These are phyloP conservation scores for Fonsecaea nubica DNA, from an alignment of 2,329 filamentous ascomycete genomes.

Conservation along the genomic window DNA sequence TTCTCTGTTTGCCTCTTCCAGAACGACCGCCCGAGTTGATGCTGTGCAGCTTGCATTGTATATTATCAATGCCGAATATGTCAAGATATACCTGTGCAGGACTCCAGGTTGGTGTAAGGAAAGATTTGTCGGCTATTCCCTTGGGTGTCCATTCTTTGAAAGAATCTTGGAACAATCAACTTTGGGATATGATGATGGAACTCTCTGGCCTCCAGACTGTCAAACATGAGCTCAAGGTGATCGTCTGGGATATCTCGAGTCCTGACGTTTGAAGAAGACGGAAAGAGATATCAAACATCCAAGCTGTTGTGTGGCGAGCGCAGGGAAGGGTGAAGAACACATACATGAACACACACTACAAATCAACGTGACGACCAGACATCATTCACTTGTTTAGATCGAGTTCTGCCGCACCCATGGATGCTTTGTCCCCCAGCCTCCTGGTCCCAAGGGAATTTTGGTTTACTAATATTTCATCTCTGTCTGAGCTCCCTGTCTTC, in stretches of 20 bases:
- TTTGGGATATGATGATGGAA: neutral
- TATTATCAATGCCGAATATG: neutral
- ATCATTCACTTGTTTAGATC: neutral
- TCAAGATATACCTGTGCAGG: neutral
- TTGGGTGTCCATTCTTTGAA: neutral
- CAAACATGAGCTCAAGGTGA: neutral
- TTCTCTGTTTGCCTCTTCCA: constrained; percentile 11
- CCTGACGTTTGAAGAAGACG: neutral
- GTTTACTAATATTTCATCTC: neutral
- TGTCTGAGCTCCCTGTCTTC: neutral
- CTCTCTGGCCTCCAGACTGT: neutral
- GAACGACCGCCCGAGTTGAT: neutral
- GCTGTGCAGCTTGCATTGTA: neutral
- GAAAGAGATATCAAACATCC: neutral
- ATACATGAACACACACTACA: neutral
- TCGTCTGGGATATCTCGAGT: neutral
- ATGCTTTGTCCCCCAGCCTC: constrained; percentile 5
- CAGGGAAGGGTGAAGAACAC: neutral
- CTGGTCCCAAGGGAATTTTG: neutral
- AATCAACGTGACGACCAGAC: neutral
- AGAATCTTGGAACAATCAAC: neutral
- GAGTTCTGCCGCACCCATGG: constrained; percentile 13
- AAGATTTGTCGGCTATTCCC: neutral
- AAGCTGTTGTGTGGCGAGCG: neutral
- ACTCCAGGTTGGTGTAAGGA: neutral